These are phyloP conservation scores for Trichophyton verrucosum DNA, from an alignment of 2,329 filamentous ascomycete species.

Conservation along the genomic window DNA sequence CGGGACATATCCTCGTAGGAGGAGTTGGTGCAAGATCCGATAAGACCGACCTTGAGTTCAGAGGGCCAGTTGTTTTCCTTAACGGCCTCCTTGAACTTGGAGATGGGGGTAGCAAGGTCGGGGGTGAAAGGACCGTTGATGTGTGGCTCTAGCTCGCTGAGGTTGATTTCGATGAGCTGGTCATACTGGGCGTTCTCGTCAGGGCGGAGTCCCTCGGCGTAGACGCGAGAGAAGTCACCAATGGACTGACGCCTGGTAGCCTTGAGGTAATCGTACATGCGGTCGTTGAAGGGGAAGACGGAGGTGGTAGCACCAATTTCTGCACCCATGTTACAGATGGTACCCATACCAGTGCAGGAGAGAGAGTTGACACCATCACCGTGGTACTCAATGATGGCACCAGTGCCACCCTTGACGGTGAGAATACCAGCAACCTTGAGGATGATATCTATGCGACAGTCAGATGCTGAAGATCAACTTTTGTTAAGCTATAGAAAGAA, in stretches of 20 bases:
- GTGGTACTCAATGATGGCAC: constrained; percentile 52
- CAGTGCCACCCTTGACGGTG: constrained; percentile 96
- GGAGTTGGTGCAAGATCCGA: constrained; percentile 96
- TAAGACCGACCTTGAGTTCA: constrained; percentile 91
- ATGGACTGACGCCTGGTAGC: constrained; percentile 86
- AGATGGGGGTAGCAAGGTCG: constrained; percentile 93
- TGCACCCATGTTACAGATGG: constrained; percentile 59
- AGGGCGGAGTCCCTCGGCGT: constrained; percentile 72
- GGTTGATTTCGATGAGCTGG: constrained; percentile 89
- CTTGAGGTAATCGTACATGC: constrained; percentile 89
- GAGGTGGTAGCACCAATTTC: constrained; percentile 69
- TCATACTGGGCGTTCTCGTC: constrained; percentile 93
- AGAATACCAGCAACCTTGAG: constrained; percentile 93
- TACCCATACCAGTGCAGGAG: constrained; percentile 77
- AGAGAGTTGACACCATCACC: constrained; percentile 62
- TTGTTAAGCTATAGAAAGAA: not conserved
- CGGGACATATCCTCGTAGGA: constrained; percentile 86
- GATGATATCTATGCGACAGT: constrained; percentile 60
- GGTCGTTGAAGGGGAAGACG: constrained; percentile 93
- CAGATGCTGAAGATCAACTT: not conserved
- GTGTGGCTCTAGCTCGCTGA: constrained; percentile 87
- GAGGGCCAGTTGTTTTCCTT: constrained; percentile 93
- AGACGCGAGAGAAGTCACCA: constrained; percentile 74
- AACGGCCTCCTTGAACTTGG: constrained; percentile 89
- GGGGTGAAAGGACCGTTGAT: constrained; percentile 99